Percentiles rank a stretch among this genome's conserved stretches.
phyloP scores from a whole-genome alignment of 306 rosid genomes.

The Adenanthera pavonina region DNA sequence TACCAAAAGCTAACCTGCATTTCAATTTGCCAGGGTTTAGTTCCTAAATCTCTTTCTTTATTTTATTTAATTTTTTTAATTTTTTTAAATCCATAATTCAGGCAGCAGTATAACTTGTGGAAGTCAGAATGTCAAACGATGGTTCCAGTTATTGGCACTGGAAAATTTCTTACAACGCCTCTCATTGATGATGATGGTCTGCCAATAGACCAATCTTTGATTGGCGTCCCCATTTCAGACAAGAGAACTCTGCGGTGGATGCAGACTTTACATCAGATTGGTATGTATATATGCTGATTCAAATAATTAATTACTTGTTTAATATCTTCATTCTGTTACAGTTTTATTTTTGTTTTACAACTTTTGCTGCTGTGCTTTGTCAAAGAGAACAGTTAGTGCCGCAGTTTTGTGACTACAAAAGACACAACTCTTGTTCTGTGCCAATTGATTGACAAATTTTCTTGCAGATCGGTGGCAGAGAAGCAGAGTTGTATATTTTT shows the following conservation, averaged over 20 bases:
- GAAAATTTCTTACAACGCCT: slow-evolving; percentile 70
- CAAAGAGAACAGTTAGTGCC: slow-evolving; percentile 19
- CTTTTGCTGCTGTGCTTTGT: slow-evolving; percentile 25
- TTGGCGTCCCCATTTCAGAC: slow-evolving; percentile 50
- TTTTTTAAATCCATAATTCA: slow-evolving; percentile 45
- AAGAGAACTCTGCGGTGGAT: slow-evolving; percentile 79
- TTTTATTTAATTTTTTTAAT: neutral
- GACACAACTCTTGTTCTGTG: slow-evolving; percentile 1
- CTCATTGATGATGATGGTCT: slow-evolving; percentile 60
- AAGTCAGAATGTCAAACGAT: slow-evolving; percentile 87
- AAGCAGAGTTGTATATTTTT: slow-evolving; percentile 19
- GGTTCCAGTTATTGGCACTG: slow-evolving; percentile 78
- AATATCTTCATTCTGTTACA: slow-evolving; percentile 19
- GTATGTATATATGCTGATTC: slow-evolving; percentile 51
- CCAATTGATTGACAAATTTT: slow-evolving; percentile 7
- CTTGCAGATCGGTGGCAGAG: slow-evolving; percentile 18
- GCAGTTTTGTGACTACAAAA: slow-evolving; percentile 2
- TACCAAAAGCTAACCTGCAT: neutral
- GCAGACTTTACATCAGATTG: slow-evolving; percentile 83
- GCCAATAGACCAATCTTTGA: slow-evolving; percentile 53
- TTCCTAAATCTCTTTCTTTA: slow-evolving; percentile 17
- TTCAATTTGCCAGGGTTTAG: slow-evolving; percentile 15
- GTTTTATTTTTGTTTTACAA: slow-evolving; percentile 25
- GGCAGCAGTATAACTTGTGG: slow-evolving; percentile 79
- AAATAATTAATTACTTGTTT: slow-evolving; percentile 6